Conservation (phyloP, 192 early-diverging fungal species). For the Haplosporangium gracile region DNA sequence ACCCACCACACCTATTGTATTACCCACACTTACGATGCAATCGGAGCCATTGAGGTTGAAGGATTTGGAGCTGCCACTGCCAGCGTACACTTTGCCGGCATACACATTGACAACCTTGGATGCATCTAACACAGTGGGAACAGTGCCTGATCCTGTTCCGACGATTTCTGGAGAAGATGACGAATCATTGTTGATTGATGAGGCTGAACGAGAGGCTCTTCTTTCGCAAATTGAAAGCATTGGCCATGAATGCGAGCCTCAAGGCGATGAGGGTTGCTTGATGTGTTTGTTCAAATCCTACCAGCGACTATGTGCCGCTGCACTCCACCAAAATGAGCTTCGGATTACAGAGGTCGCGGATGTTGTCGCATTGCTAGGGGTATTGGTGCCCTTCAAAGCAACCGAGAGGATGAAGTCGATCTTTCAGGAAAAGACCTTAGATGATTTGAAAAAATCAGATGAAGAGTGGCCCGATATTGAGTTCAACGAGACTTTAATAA, state of each 20-base stretch:
- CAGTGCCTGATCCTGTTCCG: slow-evolving; percentile 18
- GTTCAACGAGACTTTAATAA: slow-evolving; percentile 18
- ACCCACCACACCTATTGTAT: too few relatives aligned
- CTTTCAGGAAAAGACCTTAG: slow-evolving; percentile 21
- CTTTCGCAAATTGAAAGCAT: slow-evolving; percentile 31
- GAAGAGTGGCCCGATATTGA: slow-evolving; percentile 25
- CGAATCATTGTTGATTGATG: slow-evolving; percentile 25
- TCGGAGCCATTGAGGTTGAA: slow-evolving; percentile 9
- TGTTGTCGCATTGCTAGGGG: slow-evolving; percentile 20
- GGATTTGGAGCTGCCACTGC: slow-evolving; percentile 15
- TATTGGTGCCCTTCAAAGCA: slow-evolving; percentile 25
- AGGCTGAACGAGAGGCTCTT: slow-evolving; percentile 15
- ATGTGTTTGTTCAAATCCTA: slow-evolving; percentile 18
- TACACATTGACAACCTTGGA: slow-evolving; percentile 22
- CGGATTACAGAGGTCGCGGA: slow-evolving; percentile 17
- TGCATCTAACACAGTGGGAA: slow-evolving; percentile 10
- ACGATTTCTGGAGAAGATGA: slow-evolving; percentile 20
- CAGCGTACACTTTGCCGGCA: slow-evolving; percentile 16
- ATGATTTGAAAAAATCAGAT: slow-evolving; percentile 17
- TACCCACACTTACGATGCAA: slow-evolving; percentile 14
- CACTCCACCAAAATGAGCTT: slow-evolving; percentile 18
- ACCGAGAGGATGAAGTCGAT: slow-evolving; percentile 28
- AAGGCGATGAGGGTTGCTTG: slow-evolving; percentile 15
- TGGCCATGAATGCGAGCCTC: slow-evolving; percentile 20
- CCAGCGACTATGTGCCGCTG: slow-evolving; percentile 17